Base-by-base conservation (phyloP, 345 rosid genomes). In the Eucalyptus erythrocorys region DNA sequence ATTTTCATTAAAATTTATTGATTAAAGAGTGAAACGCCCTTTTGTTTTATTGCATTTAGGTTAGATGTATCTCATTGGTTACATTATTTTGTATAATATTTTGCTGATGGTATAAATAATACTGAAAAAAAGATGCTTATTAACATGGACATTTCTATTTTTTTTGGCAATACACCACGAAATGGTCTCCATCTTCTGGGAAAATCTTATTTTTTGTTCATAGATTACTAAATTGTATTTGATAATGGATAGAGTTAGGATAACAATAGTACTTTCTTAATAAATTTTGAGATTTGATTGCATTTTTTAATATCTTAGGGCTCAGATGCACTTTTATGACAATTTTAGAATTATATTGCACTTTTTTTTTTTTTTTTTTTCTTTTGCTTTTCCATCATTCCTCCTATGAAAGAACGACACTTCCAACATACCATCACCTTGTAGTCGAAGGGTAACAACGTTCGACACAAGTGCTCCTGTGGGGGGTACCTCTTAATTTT, bases 221-320 rank as follows among this genome's bases (percentile, higher is more conserved):
- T 27, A 59, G 32, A 5, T 59, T 59, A 27, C 68, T 59, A 59
- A 6, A 59, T 27, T 59, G 6, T 30, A 12, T 59, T 26, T 59
- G 66, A 59, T 59, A 59, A 59, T 12, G 3, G 68, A 27, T 59
- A 11, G 68, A 59, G 68, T 59, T 59, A 59, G 32, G 61, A 24
- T 55, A 55, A 55, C 3, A 0, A 51, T 51, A 51, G 26, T 26
- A 51, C 26, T 21, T 51, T 51, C 57, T 21, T 51, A 21, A 19
- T 5, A 21, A 10, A 21, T 19, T 51, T 51, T 51, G 57, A 0
- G 57, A 1, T 0, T 51, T 21, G 10, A 21, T 51, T 51, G 0
- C 1, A 51, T 21, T 51, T 51, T 51, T 51, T 51, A 51, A 51
- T 3, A 1, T 51, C 5, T 51, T 19, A 51, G 2, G 1, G 19